These are phyloP conservation scores for Aegle marmelos DNA, from an alignment of 345 rosid species.

Conservation along the genomic window DNA sequence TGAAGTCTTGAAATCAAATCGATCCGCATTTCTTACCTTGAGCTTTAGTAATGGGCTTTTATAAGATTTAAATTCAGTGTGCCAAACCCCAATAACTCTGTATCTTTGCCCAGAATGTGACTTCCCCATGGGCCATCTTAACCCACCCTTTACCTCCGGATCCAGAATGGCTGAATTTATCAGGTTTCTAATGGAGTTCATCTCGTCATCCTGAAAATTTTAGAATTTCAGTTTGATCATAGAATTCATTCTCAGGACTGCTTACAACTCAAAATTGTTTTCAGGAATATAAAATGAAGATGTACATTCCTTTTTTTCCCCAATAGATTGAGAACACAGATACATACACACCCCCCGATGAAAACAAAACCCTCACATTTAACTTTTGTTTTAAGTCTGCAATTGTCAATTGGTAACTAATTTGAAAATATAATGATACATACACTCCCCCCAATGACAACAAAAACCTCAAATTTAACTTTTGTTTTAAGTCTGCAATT, in stretches of 20 bases:
- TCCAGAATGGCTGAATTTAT: constrained; percentile 51
- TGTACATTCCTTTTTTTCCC: no score
- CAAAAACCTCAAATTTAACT: no score
- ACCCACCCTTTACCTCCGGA: constrained; percentile 62
- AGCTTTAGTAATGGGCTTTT: constrained; percentile 40
- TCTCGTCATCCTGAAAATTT: constrained; percentile 55
- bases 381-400: no score
- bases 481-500: no score
- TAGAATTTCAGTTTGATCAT: not conserved
- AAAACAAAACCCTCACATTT: no score
- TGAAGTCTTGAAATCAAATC: constrained; percentile 44
- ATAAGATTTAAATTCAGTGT: constrained; percentile 35
- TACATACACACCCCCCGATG: no score
- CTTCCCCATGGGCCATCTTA: constrained; percentile 60
- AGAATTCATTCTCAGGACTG: not conserved
- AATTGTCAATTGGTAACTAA: no score
- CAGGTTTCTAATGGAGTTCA: constrained; percentile 37
- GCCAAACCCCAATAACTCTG: constrained; percentile 45
- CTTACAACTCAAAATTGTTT: no score
- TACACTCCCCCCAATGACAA: no score
- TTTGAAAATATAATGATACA: no score
- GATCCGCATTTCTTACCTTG: constrained; percentile 49
- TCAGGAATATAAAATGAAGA: no score
- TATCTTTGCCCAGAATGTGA: constrained; percentile 39
- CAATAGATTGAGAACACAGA: no score